Evolutionary conservation across 2,329 filamentous ascomycete genomes (phyloP), one percentile per base, ranked within the genome.

Genomic region (Chalaropsis thielavioides): DNA sequence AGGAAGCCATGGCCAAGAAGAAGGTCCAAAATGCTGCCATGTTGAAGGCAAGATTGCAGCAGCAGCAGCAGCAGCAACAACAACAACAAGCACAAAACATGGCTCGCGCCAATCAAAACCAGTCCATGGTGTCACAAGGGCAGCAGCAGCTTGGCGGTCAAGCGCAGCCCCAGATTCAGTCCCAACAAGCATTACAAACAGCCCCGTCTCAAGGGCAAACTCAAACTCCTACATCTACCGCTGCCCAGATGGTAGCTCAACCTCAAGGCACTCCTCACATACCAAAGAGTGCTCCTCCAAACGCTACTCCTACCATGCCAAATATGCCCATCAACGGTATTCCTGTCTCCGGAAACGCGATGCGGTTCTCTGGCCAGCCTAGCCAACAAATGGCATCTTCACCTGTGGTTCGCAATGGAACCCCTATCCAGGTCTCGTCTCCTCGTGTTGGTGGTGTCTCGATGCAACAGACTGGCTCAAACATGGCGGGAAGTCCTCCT

Each of bases 381-480:
- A 77, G 82, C 17, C 80, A 82, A 3, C 84, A 83, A 1, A 85
- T 64, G 40, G 65, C 59, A 17, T 67, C 85, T 8, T 90, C 88
- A n/a, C 88, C 89, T 0, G 77, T 84, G 66, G 74, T 81, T 24
- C 79, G 82, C 15, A 84, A 87, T 69, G 82, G 81, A 24, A 87
- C 84, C 1, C 84, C 84, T 13, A 83, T 84, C 65, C 83, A 81
- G 65, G 81, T 83, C 75, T 86, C 84, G 4, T 87, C 84, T 1
- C 85, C 84, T 8, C 85, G 83, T 78, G 80, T 83, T n/a, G 78
- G 78, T 54, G 80, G 80, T 43, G 81, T 81, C 31, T 76, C 82
- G 0, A 87, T 88, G 84, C 83, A 86, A 68, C 79, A 80, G 43
- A 84, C 83, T 35, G 83, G 81, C 61, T 88, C 86, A 1, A 86